phyloP scores from a whole-genome alignment of 441 rosid species.

The Geranium incanum region DNA sequence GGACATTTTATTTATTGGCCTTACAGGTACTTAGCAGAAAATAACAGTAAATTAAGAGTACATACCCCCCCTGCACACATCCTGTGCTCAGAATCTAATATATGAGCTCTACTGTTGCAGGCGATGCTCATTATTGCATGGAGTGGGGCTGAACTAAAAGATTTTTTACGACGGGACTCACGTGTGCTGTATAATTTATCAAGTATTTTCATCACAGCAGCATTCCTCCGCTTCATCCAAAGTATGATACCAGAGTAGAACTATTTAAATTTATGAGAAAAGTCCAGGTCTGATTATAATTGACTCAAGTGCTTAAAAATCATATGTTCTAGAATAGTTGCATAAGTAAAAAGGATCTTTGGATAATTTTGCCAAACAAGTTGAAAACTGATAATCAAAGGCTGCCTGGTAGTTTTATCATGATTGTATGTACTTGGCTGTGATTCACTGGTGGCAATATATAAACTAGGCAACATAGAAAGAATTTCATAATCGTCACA shows the following conservation, averaged over 20 bases:
- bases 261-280: neutral
- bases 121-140: constrained; percentile 82
- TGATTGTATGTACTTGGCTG: no score
- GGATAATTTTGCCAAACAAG: no score
- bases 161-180: constrained; percentile 51
- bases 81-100: neutral
- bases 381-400: no score
- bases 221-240: constrained; percentile 79
- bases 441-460: no score
- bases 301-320: neutral
- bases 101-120: constrained; percentile 34
- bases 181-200: constrained; percentile 62
- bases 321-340: no score
- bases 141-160: constrained; percentile 47
- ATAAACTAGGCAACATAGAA: no score
- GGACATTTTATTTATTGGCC: constrained; percentile 86
- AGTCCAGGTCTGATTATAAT: neutral
- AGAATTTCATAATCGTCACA: no score
- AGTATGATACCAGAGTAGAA: constrained; percentile 35
- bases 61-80: constrained; percentile 12
- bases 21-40: constrained; percentile 55
- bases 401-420: no score
- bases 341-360: no score
- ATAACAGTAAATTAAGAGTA: constrained; percentile 1
- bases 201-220: constrained; percentile 89